A percentile compares a stretch with the other conserved stretches of the same genome.
These are phyloP conservation scores for Hondaea fermentalgiana DNA, from an alignment of 108 stramenopile species.

Conservation along the genomic window DNA sequence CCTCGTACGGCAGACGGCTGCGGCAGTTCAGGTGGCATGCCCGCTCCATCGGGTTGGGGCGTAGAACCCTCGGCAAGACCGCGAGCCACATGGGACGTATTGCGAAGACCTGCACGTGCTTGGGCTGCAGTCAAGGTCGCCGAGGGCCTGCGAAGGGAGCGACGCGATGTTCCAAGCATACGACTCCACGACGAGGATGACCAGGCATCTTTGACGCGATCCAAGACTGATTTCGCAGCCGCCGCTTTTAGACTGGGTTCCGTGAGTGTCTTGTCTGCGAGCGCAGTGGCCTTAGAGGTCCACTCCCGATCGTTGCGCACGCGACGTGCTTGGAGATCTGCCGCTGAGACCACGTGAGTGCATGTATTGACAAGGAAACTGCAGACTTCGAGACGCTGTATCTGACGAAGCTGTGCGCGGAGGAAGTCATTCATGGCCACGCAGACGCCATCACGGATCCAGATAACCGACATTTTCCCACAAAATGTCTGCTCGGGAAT, in stretches of 20 bases:
- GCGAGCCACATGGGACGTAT: not conserved
- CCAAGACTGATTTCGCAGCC: not conserved
- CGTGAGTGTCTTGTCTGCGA: not conserved
- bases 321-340: not conserved
- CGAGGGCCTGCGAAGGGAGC: not conserved
- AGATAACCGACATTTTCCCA: not conserved
- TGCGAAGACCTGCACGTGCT: not conserved
- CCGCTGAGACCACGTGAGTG: not conserved
- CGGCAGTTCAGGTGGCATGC: no score
- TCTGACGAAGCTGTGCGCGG: not conserved
- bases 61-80: not conserved
- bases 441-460: not conserved
- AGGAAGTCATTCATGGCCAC: not conserved
- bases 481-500: not conserved
- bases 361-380: not conserved
- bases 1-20: no score
- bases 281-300: not conserved
- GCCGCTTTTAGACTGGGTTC: not conserved
- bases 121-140: not conserved
- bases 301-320: not conserved
- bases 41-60: no score
- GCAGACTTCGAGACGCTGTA: not conserved
- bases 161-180: not conserved
- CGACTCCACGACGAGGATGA: not conserved
- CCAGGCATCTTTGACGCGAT: constrained; percentile 5